A percentile compares a stretch with the other conserved stretches of the same genome.
Conservation (phyloP, 345 rosid genomes). For the Gossypium thurberi region DNA sequence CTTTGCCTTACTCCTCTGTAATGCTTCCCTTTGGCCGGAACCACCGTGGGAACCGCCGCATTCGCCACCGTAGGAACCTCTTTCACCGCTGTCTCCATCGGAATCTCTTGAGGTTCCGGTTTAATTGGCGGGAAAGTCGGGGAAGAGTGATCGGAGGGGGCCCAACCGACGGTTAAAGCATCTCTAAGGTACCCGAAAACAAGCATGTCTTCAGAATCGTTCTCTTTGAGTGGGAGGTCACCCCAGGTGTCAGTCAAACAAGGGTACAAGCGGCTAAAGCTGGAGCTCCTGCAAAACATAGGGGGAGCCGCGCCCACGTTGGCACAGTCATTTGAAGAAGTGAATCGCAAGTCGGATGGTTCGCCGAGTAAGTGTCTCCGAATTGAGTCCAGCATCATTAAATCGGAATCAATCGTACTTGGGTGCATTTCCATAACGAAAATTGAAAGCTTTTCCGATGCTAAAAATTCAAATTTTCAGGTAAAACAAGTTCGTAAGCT, state of each 20-base stretch:
- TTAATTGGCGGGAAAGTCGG: slow-evolving; percentile 27
- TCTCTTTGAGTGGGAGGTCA: slow-evolving; percentile 66
- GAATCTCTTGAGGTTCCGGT: slow-evolving; percentile 31
- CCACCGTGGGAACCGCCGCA: slow-evolving; percentile 24
- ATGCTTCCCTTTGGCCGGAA: slow-evolving; percentile 57
- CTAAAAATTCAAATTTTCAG: too few species aligned
- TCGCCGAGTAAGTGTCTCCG: slow-evolving; percentile 48
- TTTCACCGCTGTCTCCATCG: slow-evolving; percentile 1
- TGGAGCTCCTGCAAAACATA: slow-evolving; percentile 47
- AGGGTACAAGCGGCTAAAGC: slow-evolving; percentile 62
- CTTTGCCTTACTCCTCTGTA: slow-evolving; percentile 94
- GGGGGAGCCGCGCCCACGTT: slow-evolving; percentile 22
- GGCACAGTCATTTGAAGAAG: slow-evolving; percentile 18
- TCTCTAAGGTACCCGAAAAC: slow-evolving; percentile 64
- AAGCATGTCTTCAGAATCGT: slow-evolving; percentile 87
- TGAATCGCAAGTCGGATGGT: slow-evolving; percentile 16
- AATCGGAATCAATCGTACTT: slow-evolving; percentile 37
- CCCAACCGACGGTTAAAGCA: slow-evolving; percentile 75
- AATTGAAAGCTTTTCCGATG: not conserved
- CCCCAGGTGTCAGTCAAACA: slow-evolving; percentile 94
- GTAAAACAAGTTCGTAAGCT: not conserved
- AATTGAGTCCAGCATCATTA: slow-evolving; percentile 43
- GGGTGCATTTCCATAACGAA: slow-evolving; percentile 32
- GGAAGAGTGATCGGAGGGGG: slow-evolving; percentile 38
- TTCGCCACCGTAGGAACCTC: slow-evolving; percentile 8